Conservation (phyloP, 2,329 filamentous ascomycete genomes). For the Cladophialophora chaetospira region DNA sequence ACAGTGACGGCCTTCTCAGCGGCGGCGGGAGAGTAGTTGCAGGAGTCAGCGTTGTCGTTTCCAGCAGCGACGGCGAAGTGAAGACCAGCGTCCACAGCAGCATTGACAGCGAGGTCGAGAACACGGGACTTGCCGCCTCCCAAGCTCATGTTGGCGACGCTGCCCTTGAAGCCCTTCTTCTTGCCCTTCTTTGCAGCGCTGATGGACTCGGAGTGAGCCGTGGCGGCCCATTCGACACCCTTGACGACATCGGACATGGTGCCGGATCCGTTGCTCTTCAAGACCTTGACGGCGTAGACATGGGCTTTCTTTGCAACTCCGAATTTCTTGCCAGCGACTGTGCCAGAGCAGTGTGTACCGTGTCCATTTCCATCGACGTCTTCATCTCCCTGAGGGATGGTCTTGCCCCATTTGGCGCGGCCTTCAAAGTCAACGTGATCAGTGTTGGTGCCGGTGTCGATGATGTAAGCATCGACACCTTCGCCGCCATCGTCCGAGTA, state of each 20-base stretch:
- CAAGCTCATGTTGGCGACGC: conserved; percentile 98
- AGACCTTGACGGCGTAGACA: conserved; percentile 96
- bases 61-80: conserved; percentile 98
- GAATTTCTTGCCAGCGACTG: conserved; percentile 96
- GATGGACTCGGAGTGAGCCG: conserved; percentile 73
- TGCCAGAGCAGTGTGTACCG: conserved; percentile 98
- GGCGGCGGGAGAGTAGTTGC: conserved; percentile 97
- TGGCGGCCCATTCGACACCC: conserved; percentile 93
- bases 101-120: conserved; percentile 90
- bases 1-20: conserved; percentile 92
- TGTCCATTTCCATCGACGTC: conserved; percentile 97
- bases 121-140: conserved; percentile 94
- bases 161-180: conserved; percentile 97
- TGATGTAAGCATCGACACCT: conserved; percentile 97
- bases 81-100: conserved; percentile 84
- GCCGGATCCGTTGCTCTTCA: conserved; percentile 93
- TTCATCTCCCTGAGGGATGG: conserved; percentile 76
- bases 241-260: conserved; percentile 99
- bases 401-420: conserved; percentile 95
- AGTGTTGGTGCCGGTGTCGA: conserved; percentile 93
- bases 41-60: conserved; percentile 98
- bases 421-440: conserved; percentile 97
- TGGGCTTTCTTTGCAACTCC: conserved; percentile 99
- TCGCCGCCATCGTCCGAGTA: conserved; percentile 88
- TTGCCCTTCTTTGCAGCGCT: conserved; percentile 81